phyloP scores from a whole-genome alignment of 306 rosid species.

The Castanea sativa region DNA sequence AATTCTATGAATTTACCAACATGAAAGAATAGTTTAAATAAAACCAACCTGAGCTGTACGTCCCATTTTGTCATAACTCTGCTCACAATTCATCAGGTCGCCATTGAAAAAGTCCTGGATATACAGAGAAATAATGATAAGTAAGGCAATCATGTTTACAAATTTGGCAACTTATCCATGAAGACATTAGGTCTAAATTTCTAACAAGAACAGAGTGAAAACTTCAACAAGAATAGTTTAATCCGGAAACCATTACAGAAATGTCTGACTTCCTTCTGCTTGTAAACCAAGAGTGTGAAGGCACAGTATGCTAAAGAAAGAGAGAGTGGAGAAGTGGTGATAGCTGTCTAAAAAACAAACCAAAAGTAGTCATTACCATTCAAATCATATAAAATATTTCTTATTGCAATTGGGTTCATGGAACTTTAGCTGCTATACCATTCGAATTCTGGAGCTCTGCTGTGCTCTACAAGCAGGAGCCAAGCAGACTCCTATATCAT shows the following conservation, averaged over 20 bases:
- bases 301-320: background rate
- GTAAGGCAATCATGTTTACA: background rate
- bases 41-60: slow-evolving; percentile 85
- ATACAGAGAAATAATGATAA: slow-evolving; percentile 17
- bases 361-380: slow-evolving; percentile 3
- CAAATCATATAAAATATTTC: background rate
- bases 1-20: background rate
- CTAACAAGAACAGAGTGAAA: background rate
- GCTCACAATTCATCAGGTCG: slow-evolving; percentile 74
- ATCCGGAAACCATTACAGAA: background rate
- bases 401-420: slow-evolving; percentile 1
- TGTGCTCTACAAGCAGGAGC: slow-evolving; percentile 3
- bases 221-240: background rate
- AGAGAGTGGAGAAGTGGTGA: slow-evolving; percentile 10
- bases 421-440: background rate
- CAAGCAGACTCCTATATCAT: slow-evolving; percentile 6
- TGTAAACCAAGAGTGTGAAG: slow-evolving; percentile 8
- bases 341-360: slow-evolving; percentile 11
- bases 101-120: slow-evolving; percentile 77
- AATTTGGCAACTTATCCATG: background rate
- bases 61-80: slow-evolving; percentile 80
- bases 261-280: background rate
- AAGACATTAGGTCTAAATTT: background rate
- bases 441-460: background rate
- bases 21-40: slow-evolving; percentile 1